Conservation (phyloP, 2,329 filamentous ascomycete species). For the Xylariaceae sp. region DNA sequence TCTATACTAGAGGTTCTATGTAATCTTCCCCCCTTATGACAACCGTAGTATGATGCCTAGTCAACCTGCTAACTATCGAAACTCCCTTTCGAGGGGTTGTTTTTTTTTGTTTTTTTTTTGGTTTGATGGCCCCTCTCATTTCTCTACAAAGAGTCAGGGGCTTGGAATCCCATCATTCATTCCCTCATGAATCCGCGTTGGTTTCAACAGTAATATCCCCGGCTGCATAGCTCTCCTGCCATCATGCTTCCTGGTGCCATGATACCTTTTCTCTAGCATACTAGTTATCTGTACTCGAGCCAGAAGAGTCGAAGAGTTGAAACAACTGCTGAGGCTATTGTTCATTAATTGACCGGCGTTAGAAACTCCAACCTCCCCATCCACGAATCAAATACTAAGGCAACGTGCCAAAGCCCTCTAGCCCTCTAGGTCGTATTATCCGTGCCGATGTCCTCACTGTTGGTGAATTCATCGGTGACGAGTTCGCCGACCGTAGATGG, state of each 20-base stretch:
- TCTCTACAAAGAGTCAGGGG: not conserved
- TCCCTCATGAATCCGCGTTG: not conserved
- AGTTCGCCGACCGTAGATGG: slow-evolving; percentile 24
- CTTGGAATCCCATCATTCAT: not conserved
- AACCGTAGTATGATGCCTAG: too few relatives aligned
- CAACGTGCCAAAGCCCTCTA: too few relatives aligned
- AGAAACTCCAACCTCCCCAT: not conserved
- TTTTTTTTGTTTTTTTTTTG: not conserved
- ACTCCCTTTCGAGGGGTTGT: too few relatives aligned
- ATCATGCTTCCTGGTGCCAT: not conserved
- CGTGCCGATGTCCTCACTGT: slow-evolving; percentile 11
- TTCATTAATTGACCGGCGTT: not conserved
- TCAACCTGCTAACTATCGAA: too few relatives aligned
- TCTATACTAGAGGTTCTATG: too few relatives aligned
- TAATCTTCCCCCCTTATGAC: too few relatives aligned
- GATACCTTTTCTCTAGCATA: not conserved
- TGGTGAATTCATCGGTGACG: slow-evolving; percentile 19
- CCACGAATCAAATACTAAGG: not conserved
- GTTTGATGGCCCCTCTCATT: not conserved
- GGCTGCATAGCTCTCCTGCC: not conserved
- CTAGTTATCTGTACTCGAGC: not conserved
- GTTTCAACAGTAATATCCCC: not conserved
- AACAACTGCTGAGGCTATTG: not conserved
- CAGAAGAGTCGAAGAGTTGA: not conserved
- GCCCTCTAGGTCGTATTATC: slow-evolving; percentile 12